These are phyloP conservation scores for Trichoderma koningii DNA, from an alignment of 2,329 filamentous ascomycete genomes.

Conservation along the genomic window DNA sequence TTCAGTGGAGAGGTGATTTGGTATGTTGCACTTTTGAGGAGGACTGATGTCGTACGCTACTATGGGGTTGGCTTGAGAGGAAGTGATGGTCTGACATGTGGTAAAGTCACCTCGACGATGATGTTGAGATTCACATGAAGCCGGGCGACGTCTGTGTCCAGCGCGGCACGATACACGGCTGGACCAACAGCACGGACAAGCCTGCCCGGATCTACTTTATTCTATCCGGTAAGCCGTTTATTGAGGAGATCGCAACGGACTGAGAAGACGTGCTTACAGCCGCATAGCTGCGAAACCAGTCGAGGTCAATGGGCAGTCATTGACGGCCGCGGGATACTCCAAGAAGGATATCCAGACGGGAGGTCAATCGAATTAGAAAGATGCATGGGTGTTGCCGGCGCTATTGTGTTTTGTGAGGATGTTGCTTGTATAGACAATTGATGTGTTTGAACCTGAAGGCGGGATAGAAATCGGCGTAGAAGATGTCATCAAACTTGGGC, in stretches of 20 bases:
- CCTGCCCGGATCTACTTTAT: conserved; percentile 31
- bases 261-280: neutral
- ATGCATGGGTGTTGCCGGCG: neutral
- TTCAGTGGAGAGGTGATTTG: conserved; percentile 30
- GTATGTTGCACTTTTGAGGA: conserved; percentile 24
- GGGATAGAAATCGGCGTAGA: neutral
- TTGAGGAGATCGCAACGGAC: neutral
- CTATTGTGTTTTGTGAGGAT: too few relatives aligned
- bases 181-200: conserved; percentile 30
- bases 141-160: conserved; percentile 32
- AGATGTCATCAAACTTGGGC: too few relatives aligned
- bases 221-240: conserved; percentile 35
- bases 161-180: conserved; percentile 33
- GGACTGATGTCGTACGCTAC: too few relatives aligned
- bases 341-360: conserved; percentile 20
- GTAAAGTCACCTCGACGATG: conserved; percentile 31
- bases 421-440: neutral
- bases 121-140: conserved; percentile 29
- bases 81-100: neutral
- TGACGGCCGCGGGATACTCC: conserved; percentile 10
- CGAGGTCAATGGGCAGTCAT: conserved; percentile 7
- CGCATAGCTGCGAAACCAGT: conserved; percentile 30
- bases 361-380: neutral
- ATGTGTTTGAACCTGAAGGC: too few relatives aligned
- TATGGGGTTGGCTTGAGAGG: too few relatives aligned